Conservation (phyloP, 2,329 filamentous ascomycete species). For the Penicillium sp. region DNA sequence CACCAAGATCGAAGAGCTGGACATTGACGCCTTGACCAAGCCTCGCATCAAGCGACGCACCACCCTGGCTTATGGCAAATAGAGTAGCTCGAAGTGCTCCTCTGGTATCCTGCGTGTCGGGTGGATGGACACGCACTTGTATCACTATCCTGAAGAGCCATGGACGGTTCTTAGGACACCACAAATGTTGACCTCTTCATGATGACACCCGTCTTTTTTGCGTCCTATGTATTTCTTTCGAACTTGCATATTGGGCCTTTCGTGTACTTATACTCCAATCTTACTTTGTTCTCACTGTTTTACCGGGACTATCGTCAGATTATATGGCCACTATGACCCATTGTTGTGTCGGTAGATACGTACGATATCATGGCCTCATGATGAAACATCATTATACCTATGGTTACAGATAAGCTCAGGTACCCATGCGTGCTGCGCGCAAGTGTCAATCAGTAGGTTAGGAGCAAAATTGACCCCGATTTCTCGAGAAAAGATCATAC, state of each 20-base stretch:
- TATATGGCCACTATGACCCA: neutral
- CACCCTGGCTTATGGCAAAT: constrained; percentile 10
- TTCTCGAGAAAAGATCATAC: too few relatives aligned
- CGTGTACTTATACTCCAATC: constrained; percentile 39
- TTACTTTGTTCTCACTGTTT: constrained; percentile 13
- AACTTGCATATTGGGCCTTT: constrained; percentile 29
- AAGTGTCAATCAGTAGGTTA: too few relatives aligned
- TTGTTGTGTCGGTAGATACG: too few relatives aligned
- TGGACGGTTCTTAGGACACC: constrained; percentile 13
- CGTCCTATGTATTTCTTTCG: constrained; percentile 9
- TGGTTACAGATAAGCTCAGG: too few relatives aligned
- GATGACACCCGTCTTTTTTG: constrained; percentile 4
- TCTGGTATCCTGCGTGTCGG: neutral
- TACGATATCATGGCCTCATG: too few relatives aligned
- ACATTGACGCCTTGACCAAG: constrained; percentile 35
- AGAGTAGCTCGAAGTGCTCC: constrained; percentile 2
- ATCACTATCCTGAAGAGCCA: constrained; percentile 11
- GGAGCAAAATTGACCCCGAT: too few relatives aligned
- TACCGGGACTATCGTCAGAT: neutral
- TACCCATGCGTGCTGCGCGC: too few relatives aligned
- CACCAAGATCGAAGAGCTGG: constrained; percentile 38
- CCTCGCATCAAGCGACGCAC: constrained; percentile 20
- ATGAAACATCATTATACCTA: too few relatives aligned
- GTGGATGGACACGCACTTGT: constrained; percentile 4
- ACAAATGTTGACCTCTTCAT: constrained; percentile 10